phyloP scores from a whole-genome alignment of 78 protist genomes.

The Dictyostelium purpureum region DNA sequence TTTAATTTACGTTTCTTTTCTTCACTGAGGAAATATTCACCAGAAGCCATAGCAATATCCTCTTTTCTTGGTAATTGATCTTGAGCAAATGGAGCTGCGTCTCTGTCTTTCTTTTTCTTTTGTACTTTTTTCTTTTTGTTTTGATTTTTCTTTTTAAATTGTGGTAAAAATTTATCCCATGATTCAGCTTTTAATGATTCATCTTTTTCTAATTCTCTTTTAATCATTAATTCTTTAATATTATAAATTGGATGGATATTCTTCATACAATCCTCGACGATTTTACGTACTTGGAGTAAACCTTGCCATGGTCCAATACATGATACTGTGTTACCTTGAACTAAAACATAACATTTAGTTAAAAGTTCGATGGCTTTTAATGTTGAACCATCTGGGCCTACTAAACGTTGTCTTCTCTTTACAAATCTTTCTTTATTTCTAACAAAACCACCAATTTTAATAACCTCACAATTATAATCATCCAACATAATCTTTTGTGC shows the following conservation, averaged over 20 bases:
- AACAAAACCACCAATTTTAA: constrained; percentile 90
- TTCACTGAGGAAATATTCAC: constrained; percentile 91
- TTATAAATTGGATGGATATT: constrained; percentile 99
- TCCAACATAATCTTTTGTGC: constrained; percentile 91
- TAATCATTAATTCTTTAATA: constrained; percentile 98
- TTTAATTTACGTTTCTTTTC: constrained; percentile 59
- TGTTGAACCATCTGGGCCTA: constrained; percentile 99
- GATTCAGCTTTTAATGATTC: constrained; percentile 86
- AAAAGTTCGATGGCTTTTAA: constrained; percentile 97
- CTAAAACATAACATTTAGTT: constrained; percentile 95
- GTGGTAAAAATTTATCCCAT: constrained; percentile 98
- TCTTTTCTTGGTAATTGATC: constrained; percentile 66
- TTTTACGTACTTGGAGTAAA: constrained; percentile 86
- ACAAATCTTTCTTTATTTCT: constrained; percentile 95
- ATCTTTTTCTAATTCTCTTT: constrained; percentile 95
- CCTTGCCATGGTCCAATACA: constrained; percentile 95
- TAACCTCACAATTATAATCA: constrained; percentile 94
- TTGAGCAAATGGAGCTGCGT: constrained; percentile 63
- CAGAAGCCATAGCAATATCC: constrained; percentile 92
- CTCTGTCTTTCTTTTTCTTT: constrained; percentile 65
- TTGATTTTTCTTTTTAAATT: constrained; percentile 91
- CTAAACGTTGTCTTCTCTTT: constrained; percentile 97
- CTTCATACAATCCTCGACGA: constrained; percentile 97
- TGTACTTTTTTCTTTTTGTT: constrained; percentile 12
- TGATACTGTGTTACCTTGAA: constrained; percentile 98